Evolutionary conservation across 805 yeast species (phyloP), one percentile per base, ranked within the genome.

Genomic region (Candida broadrunensis): DNA sequence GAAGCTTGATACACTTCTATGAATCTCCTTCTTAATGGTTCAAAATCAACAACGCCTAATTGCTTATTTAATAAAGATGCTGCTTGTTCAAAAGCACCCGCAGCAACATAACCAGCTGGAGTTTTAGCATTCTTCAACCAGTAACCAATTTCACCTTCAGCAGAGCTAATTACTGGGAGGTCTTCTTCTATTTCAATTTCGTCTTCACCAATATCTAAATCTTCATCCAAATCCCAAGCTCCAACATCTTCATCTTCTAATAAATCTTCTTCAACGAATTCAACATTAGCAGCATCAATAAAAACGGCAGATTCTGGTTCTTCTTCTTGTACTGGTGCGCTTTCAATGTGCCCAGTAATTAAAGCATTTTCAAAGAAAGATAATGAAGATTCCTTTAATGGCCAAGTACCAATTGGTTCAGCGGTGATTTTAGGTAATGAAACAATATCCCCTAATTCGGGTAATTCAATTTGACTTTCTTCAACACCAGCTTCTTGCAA

Each of bases 31-130:
- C 91, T 81, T 52, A 93, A 75, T 12, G 98, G 98, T 55, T 83
- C 95, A 60, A 95, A 91, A 51, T 87, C 75, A 20, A 79, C 83
- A 38, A 88, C 78, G 53, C 97, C 99, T 34, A 83, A 73, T 65
- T 95, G 99, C 56, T 91, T 85, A 70, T 84, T 81, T 54, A 93
- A 76, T 58, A 95, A 78, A 55, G 89, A 95, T 30, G 97, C 93
- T 29, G 98, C 99, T 39, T 91, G 85, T 50, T 89, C 97, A 60
- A 91, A 91, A 4, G 95, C 86, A 53, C 99, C 99, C 2, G 97
- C 89, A 2, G 99, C 97, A 55, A 85, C 89, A 53, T 88, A 87
- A 20, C 88, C 88, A 23, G 96, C 97, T 4, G 97, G 88, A 41
- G 90, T 77, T 47, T 84, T 85, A 14, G 96, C 86, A 63, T 85